Conservation (phyloP, 495 filamentous ascomycete genomes). For the Gamarada debralockiae region DNA sequence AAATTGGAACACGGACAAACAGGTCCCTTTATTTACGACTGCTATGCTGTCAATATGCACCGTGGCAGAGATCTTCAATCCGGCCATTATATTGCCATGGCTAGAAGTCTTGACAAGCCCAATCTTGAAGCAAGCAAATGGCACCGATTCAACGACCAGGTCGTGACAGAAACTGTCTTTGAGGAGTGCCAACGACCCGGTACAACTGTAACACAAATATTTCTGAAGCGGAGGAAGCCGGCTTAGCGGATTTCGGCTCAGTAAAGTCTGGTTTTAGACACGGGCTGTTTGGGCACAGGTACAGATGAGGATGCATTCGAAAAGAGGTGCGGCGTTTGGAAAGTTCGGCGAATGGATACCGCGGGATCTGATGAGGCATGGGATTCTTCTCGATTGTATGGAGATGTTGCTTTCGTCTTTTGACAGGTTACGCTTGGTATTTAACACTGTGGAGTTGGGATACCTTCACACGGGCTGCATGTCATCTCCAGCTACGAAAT, state of each 20-base stretch:
- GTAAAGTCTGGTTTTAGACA: no score
- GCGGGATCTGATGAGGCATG: not conserved
- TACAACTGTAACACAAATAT: not conserved
- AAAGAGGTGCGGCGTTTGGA: not conserved
- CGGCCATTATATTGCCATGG: conserved; percentile 41
- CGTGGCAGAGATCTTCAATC: conserved; percentile 17
- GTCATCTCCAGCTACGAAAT: no score
- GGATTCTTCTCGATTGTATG: no score
- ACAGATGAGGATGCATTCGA: no score
- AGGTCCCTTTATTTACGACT: conserved; percentile 34
- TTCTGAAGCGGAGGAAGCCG: not conserved
- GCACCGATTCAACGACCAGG: conserved; percentile 14
- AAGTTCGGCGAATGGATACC: not conserved
- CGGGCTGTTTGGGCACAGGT: no score
- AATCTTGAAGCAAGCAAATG: conserved; percentile 2
- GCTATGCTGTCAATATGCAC: conserved; percentile 41
- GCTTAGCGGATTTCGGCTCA: no score
- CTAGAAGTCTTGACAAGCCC: conserved; percentile 10
- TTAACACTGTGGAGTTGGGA: no score
- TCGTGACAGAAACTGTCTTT: not conserved
- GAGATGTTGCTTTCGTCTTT: no score
- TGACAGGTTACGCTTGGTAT: no score
- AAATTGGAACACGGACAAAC: conserved; percentile 16
- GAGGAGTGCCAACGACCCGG: not conserved
- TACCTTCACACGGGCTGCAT: no score